Conservation (phyloP, 129 eudicot species). For the Flaveria robusta region DNA sequence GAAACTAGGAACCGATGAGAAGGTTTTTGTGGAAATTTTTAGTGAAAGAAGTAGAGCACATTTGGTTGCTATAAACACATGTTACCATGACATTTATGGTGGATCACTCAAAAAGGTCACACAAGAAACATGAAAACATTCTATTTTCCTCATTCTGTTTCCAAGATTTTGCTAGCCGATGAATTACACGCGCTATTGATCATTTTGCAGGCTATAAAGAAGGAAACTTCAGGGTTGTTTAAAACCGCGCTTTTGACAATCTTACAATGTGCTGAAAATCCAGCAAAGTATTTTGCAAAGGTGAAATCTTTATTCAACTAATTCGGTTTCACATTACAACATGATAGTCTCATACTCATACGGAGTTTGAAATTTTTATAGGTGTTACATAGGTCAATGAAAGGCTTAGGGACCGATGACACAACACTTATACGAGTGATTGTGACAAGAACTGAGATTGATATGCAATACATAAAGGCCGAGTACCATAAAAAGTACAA, state of each 20-base stretch:
- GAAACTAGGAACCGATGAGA: conserved; percentile 62
- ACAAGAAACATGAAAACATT: not conserved
- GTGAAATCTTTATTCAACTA: conserved; percentile 28
- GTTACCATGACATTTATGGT: conserved; percentile 56
- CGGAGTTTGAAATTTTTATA: conserved; percentile 29
- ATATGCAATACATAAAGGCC: conserved; percentile 64
- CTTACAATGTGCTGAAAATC: conserved; percentile 55
- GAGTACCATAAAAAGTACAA: conserved; percentile 60
- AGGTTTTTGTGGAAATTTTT: conserved; percentile 43
- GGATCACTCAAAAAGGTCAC: conserved; percentile 59
- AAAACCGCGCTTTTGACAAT: conserved; percentile 53
- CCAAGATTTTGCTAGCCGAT: conserved; percentile 12
- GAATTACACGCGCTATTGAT: not conserved
- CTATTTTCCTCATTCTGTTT: not conserved
- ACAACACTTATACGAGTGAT: conserved; percentile 57
- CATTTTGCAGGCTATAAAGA: conserved; percentile 54
- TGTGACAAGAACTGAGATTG: conserved; percentile 63
- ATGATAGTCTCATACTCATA: not conserved
- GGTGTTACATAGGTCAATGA: conserved; percentile 58
- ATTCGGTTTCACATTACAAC: not conserved
- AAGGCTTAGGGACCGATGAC: conserved; percentile 66
- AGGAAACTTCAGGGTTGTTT: conserved; percentile 60
- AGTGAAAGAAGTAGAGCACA: conserved; percentile 66
- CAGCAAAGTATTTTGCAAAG: conserved; percentile 62
- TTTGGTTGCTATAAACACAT: conserved; percentile 46